A percentile compares a stretch with the other conserved stretches of the same genome.
Evolutionary conservation across 192 early-diverging fungal species (phyloP).

Genomic region (Coemansia guatemalensis): DNA sequence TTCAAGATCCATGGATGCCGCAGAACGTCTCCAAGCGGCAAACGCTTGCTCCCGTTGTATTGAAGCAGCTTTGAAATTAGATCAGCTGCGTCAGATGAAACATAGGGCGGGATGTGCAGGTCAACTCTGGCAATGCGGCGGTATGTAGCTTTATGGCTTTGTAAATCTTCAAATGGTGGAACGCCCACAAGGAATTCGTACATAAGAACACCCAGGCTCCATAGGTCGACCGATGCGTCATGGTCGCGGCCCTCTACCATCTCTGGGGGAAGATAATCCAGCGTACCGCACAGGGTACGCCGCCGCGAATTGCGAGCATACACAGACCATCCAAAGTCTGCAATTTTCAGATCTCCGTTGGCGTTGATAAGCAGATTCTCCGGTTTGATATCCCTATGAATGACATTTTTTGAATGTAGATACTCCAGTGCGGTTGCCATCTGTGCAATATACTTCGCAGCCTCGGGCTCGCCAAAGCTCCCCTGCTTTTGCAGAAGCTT

Average conservation of each 20-base stretch:
- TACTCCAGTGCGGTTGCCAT: constrained; percentile 84
- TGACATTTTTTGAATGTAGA: constrained; percentile 86
- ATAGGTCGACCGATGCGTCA: constrained; percentile 80
- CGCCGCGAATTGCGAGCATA: constrained; percentile 79
- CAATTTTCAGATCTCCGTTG: constrained; percentile 90
- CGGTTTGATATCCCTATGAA: constrained; percentile 97
- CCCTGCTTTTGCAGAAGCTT: constrained; percentile 69
- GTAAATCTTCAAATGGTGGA: constrained; percentile 85
- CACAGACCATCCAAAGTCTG: constrained; percentile 98
- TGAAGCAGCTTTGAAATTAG: constrained; percentile 77
- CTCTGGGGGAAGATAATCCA: constrained; percentile 96
- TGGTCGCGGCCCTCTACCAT: constrained; percentile 89
- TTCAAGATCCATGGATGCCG: constrained; percentile 74
- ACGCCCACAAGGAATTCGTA: constrained; percentile 93
- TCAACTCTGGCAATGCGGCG: constrained; percentile 82
- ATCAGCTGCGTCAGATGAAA: constrained; percentile 80
- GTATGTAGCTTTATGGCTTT: constrained; percentile 71
- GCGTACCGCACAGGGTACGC: constrained; percentile 87
- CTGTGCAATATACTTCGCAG: constrained; percentile 89
- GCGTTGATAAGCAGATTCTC: constrained; percentile 89
- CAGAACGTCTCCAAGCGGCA: constrained; percentile 73
- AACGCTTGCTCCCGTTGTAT: constrained; percentile 66
- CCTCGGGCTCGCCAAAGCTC: constrained; percentile 71
- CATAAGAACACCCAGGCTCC: constrained; percentile 89
- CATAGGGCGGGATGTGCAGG: constrained; percentile 72